phyloP scores from a whole-genome alignment of 306 rosid genomes.

The Dryas octopetala region DNA sequence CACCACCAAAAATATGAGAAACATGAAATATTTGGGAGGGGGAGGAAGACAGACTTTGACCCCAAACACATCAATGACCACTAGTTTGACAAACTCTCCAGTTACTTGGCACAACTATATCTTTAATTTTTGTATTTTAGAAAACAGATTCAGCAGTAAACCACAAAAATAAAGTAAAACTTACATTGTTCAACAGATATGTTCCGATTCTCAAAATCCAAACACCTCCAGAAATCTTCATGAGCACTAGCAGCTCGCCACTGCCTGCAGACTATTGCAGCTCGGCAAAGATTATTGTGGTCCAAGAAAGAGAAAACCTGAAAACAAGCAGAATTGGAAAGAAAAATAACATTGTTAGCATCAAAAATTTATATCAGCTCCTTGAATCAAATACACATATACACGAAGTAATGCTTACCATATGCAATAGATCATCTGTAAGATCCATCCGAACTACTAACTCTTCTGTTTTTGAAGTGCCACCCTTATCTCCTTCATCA shows the following conservation, averaged over 20 bases:
- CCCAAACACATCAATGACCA: background rate
- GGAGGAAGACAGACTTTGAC: background rate
- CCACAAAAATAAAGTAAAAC: conserved; percentile 26
- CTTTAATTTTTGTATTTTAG: background rate
- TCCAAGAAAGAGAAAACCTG: conserved; percentile 98
- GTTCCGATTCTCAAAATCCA: conserved; percentile 85
- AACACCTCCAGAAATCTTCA: conserved; percentile 93
- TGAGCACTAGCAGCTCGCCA: conserved; percentile 97
- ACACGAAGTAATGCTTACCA: conserved; percentile 45
- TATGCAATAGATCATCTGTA: conserved; percentile 91
- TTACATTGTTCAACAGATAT: conserved; percentile 90
- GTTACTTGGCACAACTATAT: background rate
- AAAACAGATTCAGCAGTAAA: background rate
- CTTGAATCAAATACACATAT: background rate
- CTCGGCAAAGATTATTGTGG: conserved; percentile 84
- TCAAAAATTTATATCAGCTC: background rate
- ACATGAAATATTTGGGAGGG: too few relatives aligned
- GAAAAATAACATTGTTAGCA: background rate
- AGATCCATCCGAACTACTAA: conserved; percentile 88
- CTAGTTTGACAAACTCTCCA: background rate
- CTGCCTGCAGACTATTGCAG: conserved; percentile 90
- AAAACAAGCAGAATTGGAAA: conserved; percentile 10
- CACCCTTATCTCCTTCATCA: conserved; percentile 45
- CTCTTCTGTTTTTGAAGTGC: conserved; percentile 51
- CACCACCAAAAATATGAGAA: background rate